Percentiles rank a stretch among this genome's conserved stretches.
Conservation (phyloP, 2,329 filamentous ascomycete species). For the Sclerotinia spermophila region DNA sequence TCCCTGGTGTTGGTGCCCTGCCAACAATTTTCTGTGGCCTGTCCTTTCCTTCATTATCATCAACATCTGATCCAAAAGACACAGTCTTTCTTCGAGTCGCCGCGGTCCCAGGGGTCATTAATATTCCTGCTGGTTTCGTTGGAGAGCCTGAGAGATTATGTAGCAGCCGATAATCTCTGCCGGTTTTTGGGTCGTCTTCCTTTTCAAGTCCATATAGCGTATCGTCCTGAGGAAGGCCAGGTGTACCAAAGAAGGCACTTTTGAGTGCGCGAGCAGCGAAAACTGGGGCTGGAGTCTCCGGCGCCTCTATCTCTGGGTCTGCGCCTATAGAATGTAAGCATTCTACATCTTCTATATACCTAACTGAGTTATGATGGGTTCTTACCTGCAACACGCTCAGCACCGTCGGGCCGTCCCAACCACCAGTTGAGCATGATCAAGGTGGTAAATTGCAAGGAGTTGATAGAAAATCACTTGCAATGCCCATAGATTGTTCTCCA, state of each 20-base stretch:
- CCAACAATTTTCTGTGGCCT: slow-evolving; percentile 16
- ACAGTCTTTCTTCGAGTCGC: slow-evolving; percentile 60
- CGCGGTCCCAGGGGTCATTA: slow-evolving; percentile 61
- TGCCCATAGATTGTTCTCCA: background rate
- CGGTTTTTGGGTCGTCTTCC: slow-evolving; percentile 29
- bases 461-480: background rate
- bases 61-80: slow-evolving; percentile 58
- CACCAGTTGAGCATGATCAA: slow-evolving; percentile 37
- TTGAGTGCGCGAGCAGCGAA: slow-evolving; percentile 64
- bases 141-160: slow-evolving; percentile 34
- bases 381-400: slow-evolving; percentile 32
- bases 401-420: slow-evolving; percentile 28
- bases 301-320: slow-evolving; percentile 43
- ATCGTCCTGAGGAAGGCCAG: slow-evolving; percentile 41
- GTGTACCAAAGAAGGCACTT: slow-evolving; percentile 60
- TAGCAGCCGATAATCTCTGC: slow-evolving; percentile 27
- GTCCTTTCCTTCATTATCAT: slow-evolving; percentile 31
- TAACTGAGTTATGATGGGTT: background rate
- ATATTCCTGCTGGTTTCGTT: slow-evolving; percentile 47
- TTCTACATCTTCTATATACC: background rate
- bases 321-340: background rate
- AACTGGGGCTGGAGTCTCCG: slow-evolving; percentile 63
- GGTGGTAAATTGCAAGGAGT: background rate
- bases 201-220: slow-evolving; percentile 32
- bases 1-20: slow-evolving; percentile 34